Base-by-base conservation (phyloP, 768 basidiomycete genomes). In the Calocybe indica region DNA sequence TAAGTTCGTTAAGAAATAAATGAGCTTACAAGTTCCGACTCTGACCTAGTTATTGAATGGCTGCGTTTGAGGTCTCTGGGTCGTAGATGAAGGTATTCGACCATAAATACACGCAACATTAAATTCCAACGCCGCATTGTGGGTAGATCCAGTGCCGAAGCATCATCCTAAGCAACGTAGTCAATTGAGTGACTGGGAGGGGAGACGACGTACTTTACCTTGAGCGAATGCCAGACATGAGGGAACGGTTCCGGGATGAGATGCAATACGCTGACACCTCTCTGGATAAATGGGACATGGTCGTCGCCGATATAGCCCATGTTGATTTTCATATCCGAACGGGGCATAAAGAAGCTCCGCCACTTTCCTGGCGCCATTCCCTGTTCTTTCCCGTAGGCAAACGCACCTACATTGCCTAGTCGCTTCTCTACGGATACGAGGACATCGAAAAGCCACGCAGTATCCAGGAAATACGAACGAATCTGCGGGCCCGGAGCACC, bases 221-320 rank as follows among this genome's bases (percentile, higher is more conserved):
- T 62, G 33, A 90, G 59, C 6, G 78, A 83, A 63, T 97, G 93
- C 94, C 93, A 97, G 11, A 95, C 92, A 1, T 37, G 49, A 3
- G 96, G 96, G 64, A 98, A 99, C 2, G 89, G 92, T 40, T 80
- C 79, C 2, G 94, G 67, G 46, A 98, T 98, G 40, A 98, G 62
- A 64, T 99, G 96, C 54, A 99, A 67, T 44, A 98, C 69, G 52
- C 81, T 88, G 11, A 98, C 92, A 2, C 96, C 96, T 52, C 72
- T 68, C 34, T 70, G 65, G 43, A 95, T 58, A 70, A 99, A 98
- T 15, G 96, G 96, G 37, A 92, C 64, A 57, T 99, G 96, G 65
- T 99, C 96, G 63, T 99, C 96, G 36, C 80, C 90, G 51, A 95
- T 83, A 55, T 82, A 78, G 2, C 80, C 82, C 13, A 65, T 60